phyloP scores from a whole-genome alignment of 2,329 filamentous ascomycete species.

The Dactylellina sp. region DNA sequence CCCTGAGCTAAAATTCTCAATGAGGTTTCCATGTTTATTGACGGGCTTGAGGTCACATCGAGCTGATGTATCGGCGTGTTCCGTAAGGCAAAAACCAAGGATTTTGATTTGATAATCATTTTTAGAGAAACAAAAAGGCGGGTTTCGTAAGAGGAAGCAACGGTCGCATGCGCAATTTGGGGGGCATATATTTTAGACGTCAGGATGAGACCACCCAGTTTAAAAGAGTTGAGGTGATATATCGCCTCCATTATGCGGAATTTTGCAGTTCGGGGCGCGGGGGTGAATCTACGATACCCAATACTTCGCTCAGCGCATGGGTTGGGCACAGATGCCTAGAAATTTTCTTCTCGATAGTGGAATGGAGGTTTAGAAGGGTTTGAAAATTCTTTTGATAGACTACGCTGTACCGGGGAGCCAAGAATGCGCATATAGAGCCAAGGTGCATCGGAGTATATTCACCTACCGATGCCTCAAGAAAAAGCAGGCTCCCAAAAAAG shows the following conservation, averaged over 20 bases:
- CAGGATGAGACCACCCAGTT: conserved; percentile 27
- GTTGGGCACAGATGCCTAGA: background rate
- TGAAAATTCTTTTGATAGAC: too few relatives aligned
- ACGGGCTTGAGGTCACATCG: background rate
- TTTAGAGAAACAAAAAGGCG: background rate
- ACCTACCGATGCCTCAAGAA: too few relatives aligned
- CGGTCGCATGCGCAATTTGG: background rate
- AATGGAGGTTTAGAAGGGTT: too few relatives aligned
- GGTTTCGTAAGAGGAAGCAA: background rate
- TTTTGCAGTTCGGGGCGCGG: conserved; percentile 25
- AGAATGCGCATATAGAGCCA: too few relatives aligned
- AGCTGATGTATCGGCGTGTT: background rate
- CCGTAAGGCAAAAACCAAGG: background rate
- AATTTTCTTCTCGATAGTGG: too few relatives aligned
- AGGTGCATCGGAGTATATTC: too few relatives aligned
- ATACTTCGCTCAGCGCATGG: background rate
- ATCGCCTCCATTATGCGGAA: conserved; percentile 19
- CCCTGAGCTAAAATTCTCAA: conserved; percentile 4
- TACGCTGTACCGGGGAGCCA: too few relatives aligned
- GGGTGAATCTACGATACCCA: conserved; percentile 13
- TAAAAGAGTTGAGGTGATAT: background rate
- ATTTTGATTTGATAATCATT: background rate
- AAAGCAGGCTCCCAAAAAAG: too few relatives aligned
- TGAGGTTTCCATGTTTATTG: background rate
- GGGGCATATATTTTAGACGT: background rate